phyloP scores from a whole-genome alignment of 1,284 basidiomycete species.

The Trichosporon sp. region DNA sequence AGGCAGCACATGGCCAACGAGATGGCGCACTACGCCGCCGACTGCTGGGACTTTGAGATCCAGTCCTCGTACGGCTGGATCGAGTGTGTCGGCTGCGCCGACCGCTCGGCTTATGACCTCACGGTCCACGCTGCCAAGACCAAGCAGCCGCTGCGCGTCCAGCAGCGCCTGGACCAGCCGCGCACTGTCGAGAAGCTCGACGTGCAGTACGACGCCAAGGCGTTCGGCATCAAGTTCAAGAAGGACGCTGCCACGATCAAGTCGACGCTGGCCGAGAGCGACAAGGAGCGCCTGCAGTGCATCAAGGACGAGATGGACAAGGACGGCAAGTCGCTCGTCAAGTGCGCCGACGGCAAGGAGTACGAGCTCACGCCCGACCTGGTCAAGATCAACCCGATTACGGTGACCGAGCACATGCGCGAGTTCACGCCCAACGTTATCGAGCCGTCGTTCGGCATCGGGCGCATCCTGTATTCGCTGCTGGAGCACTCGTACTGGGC shows the following conservation, averaged over 20 bases:
- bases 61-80: conserved; percentile 94
- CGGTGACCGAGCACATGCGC: conserved; percentile 86
- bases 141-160: conserved; percentile 69
- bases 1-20: conserved; percentile 96
- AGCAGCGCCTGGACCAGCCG: conserved; percentile 79
- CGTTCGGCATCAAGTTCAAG: conserved; percentile 83
- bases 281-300: conserved; percentile 64
- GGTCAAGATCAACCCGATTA: conserved; percentile 72
- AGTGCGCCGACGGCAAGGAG: conserved; percentile 60
- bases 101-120: conserved; percentile 90
- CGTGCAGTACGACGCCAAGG: conserved; percentile 80
- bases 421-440: conserved; percentile 98
- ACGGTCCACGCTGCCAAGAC: conserved; percentile 58
- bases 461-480: conserved; percentile 89
- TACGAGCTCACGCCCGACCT: conserved; percentile 72
- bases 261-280: conserved; percentile 64
- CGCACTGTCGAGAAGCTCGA: conserved; percentile 69
- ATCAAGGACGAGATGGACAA: conserved; percentile 66
- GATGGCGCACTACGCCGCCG: conserved; percentile 98
- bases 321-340: conserved; percentile 42
- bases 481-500: conserved; percentile 97
- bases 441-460: conserved; percentile 97
- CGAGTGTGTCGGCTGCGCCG: conserved; percentile 99
- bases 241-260: conserved; percentile 72
- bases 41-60: conserved; percentile 99